Conservation (phyloP, 495 filamentous ascomycete genomes). For the Lepraria neglecta region DNA sequence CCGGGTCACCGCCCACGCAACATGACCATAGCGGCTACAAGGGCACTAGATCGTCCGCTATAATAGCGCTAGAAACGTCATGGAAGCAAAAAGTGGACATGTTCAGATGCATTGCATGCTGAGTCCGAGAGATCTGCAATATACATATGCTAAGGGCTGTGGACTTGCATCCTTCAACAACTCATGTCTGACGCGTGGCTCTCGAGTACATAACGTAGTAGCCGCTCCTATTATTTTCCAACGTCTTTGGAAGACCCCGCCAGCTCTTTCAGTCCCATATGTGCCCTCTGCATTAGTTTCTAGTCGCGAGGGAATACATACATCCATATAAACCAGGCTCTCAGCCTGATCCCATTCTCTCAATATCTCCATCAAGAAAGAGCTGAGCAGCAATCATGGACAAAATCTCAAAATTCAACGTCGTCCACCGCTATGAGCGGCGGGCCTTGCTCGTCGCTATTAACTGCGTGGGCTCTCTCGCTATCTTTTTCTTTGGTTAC, state of each 20-base stretch:
- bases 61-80: slow-evolving; percentile 8
- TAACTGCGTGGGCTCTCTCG: slow-evolving; percentile 42
- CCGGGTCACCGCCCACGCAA: neutral
- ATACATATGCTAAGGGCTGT: too few species aligned
- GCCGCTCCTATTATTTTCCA: too few species aligned
- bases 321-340: neutral
- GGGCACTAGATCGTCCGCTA: slow-evolving; percentile 1
- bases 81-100: neutral
- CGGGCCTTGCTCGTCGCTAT: slow-evolving; percentile 49
- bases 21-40: neutral
- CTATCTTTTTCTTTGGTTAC: slow-evolving; percentile 53
- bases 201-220: too few species aligned
- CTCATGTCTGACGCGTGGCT: too few species aligned
- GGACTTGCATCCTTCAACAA: too few species aligned
- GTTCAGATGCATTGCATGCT: neutral
- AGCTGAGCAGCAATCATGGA: slow-evolving; percentile 20
- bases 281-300: too few species aligned
- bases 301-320: neutral
- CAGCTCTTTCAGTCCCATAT: too few species aligned
- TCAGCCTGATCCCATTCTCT: neutral
- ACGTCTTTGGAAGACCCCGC: too few species aligned
- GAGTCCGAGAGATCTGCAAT: neutral
- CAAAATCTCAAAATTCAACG: slow-evolving; percentile 46
- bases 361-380: neutral
- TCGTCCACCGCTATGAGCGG: slow-evolving; percentile 56